Conservation (phyloP, 139 green algal species). For the Picochlorum costavermella region DNA sequence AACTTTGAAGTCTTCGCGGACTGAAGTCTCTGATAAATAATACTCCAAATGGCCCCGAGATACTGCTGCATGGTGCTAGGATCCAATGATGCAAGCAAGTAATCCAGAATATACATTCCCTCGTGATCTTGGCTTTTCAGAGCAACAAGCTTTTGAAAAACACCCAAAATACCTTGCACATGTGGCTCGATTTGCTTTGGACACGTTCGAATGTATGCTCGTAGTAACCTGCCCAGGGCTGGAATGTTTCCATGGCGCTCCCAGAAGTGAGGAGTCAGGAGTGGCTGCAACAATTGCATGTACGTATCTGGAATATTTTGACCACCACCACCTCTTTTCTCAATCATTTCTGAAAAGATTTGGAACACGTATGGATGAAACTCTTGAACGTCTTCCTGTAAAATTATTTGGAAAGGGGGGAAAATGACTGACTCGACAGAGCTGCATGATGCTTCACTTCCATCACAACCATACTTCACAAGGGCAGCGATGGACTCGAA, state of each 20-base stretch:
- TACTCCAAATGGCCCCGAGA: slow-evolving; percentile 19
- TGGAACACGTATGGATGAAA: slow-evolving; percentile 77
- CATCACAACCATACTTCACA: slow-evolving; percentile 42
- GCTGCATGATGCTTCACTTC: slow-evolving; percentile 21
- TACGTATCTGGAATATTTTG: slow-evolving; percentile 55
- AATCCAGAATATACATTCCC: slow-evolving; percentile 81
- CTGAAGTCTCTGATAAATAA: slow-evolving; percentile 51
- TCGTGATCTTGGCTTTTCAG: slow-evolving; percentile 81
- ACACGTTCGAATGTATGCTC: slow-evolving; percentile 76
- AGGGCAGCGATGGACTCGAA: slow-evolving; percentile 93
- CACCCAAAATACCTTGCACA: slow-evolving; percentile 76
- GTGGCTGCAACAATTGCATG: slow-evolving; percentile 73
- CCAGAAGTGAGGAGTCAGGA: slow-evolving; percentile 84
- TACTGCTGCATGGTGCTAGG: slow-evolving; percentile 10
- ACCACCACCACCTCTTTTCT: slow-evolving; percentile 42
- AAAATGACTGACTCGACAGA: slow-evolving; percentile 80
- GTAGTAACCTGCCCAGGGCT: slow-evolving; percentile 81
- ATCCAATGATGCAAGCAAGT: slow-evolving; percentile 32
- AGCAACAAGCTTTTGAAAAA: slow-evolving; percentile 90
- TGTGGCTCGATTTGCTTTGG: slow-evolving; percentile 55
- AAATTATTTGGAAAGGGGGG: slow-evolving; percentile 86
- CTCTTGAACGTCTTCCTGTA: slow-evolving; percentile 72
- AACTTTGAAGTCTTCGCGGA: slow-evolving; percentile 61
- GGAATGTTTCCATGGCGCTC: slow-evolving; percentile 88
- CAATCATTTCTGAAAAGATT: slow-evolving; percentile 85